These are phyloP conservation scores for Leishmania arabica DNA, from an alignment of 208 protist genomes.

Conservation along the genomic window DNA sequence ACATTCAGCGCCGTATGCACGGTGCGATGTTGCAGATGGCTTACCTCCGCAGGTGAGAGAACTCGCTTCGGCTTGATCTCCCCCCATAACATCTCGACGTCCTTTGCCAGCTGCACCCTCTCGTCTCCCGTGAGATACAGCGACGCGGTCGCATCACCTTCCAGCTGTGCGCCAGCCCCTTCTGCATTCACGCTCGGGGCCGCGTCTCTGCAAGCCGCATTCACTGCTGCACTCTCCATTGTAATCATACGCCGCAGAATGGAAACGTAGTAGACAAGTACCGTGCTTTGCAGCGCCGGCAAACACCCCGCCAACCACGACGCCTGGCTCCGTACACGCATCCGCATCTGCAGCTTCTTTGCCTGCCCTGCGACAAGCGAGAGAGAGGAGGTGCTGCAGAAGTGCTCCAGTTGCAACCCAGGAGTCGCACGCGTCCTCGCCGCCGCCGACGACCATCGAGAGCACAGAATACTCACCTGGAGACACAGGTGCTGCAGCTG, in stretches of 20 bases:
- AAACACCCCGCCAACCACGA: neutral
- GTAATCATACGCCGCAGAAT: neutral
- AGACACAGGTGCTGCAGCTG: neutral
- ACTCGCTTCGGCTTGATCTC: neutral
- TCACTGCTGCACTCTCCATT: neutral
- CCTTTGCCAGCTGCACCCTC: neutral
- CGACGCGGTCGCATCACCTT: neutral
- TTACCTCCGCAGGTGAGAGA: neutral
- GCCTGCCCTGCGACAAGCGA: neutral
- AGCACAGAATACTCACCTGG: neutral
- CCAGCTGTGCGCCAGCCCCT: neutral
- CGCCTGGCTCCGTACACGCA: neutral
- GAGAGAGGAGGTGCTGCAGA: neutral
- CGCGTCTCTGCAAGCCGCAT: neutral
- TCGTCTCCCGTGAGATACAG: neutral
- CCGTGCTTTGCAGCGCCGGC: conserved; percentile 2
- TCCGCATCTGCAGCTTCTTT: neutral
- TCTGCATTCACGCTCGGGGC: no score
- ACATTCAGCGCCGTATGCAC: conserved; percentile 13
- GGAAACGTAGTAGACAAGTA: neutral
- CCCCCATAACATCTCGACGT: conserved; percentile 5
- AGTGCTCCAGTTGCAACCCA: neutral
- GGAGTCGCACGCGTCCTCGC: neutral
- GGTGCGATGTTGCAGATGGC: conserved; percentile 14
- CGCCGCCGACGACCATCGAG: neutral